Base-by-base conservation (phyloP, 2,329 filamentous ascomycete species). In the Hortaea werneckii region DNA sequence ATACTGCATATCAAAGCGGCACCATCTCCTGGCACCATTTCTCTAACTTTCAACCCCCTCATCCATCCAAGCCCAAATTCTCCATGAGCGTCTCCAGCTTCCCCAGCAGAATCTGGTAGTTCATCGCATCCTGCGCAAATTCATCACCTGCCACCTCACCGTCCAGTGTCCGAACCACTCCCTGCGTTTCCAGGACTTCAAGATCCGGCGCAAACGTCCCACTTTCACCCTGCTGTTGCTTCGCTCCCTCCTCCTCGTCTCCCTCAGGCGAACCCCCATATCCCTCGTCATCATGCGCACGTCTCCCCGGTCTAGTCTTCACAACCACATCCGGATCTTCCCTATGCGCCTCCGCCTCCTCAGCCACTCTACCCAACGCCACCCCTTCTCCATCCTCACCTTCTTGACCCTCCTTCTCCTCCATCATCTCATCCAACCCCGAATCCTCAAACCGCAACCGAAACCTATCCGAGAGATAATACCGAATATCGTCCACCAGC, bases 401-500 rank as follows among this genome's bases (percentile, higher is more conserved):
- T 26, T 42, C 37, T 10, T 6, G n/a, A n/a, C n/a, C 27, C 8
- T 39, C 37, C 6, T 37, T 34, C 40, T 81, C 80, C 45, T 84
- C 78, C 74, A 92, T 80, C 75, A 94, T 83, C 51, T 92, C 85
- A 44, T 89, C 84, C 1, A 95, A 64, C 0, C 85, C 85, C 0
- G 83, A 78, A 49, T 94, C 90, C 60, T 96, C 87, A 54, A 96
- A 95, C 0, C 92, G 78, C 49, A 95, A 69, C 9, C 89, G 76
- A 67, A 96, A 98, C 1, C 92, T 78, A 63, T 98, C 89, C 2
- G 79, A 83, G 1, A 95, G 75, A 56, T 94, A 95, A 60, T 94
- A 95, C 6, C 92, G 79, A 50, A 98, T 95, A 59, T 98, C 92
- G 60, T 98, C 92, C 7, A 98, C 73, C 50, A 98, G 65, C 65